Percentiles rank a stretch among this genome's conserved stretches.
These are phyloP conservation scores for Penicillium flavigenum DNA, from an alignment of 495 filamentous ascomycete species.

Conservation along the genomic window DNA sequence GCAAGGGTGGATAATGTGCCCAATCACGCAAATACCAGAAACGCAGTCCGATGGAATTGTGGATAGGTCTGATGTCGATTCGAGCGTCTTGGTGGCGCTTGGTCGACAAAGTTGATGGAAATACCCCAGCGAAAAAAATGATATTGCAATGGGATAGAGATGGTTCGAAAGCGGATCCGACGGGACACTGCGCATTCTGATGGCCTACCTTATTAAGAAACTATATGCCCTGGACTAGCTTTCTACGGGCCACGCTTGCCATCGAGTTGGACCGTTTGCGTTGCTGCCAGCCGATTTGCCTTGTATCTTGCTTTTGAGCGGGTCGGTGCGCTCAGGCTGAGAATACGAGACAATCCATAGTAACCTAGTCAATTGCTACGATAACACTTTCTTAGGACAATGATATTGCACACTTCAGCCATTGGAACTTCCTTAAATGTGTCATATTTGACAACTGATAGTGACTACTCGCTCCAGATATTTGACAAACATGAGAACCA, in stretches of 20 bases:
- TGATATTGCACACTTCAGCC: neutral
- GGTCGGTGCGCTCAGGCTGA: neutral
- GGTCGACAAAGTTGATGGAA: constrained; percentile 19
- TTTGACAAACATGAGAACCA: neutral
- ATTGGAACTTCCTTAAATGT: neutral
- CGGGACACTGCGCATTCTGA: neutral
- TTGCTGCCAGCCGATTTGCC: constrained; percentile 5
- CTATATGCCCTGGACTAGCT: constrained; percentile 2
- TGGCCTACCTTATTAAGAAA: neutral
- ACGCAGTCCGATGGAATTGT: constrained; percentile 5
- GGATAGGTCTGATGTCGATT: neutral
- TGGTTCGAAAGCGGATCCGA: constrained; percentile 5
- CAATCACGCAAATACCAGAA: neutral
- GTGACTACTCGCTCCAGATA: neutral
- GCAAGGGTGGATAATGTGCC: constrained; percentile 29
- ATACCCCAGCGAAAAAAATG: constrained; percentile 20
- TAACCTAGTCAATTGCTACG: constrained; percentile 18
- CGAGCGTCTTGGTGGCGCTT: constrained; percentile 9
- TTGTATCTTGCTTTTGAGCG: constrained; percentile 5
- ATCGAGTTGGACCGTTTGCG: neutral
- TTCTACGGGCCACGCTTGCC: neutral
- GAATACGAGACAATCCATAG: constrained; percentile 9
- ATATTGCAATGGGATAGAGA: constrained; percentile 2
- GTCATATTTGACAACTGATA: neutral
- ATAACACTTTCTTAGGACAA: constrained; percentile 4